These are phyloP conservation scores for Pestalotiopsis sp. DNA, from an alignment of 2,329 filamentous ascomycete genomes.

Conservation along the genomic window DNA sequence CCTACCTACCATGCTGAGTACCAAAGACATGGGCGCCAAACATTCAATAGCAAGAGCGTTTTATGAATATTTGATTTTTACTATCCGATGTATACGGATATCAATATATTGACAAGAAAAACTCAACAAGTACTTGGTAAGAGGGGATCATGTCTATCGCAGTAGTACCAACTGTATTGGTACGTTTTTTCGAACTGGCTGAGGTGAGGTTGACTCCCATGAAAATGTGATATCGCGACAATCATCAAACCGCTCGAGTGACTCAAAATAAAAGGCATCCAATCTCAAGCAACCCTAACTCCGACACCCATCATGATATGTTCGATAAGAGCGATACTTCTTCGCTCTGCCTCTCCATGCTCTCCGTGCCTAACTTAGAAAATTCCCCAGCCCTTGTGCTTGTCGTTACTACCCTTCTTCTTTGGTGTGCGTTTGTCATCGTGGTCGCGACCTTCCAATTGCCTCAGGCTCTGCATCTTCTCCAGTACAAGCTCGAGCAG, in stretches of 20 bases:
- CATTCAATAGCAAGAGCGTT: neutral
- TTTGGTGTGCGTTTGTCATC: conserved; percentile 38
- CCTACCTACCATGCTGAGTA: too few species aligned
- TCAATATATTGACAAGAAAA: neutral
- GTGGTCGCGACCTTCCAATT: conserved; percentile 77
- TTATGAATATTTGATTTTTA: neutral
- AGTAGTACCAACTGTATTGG: neutral
- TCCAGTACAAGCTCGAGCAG: conserved; percentile 88
- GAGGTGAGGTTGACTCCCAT: conserved; percentile 9
- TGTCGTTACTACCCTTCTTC: conserved; percentile 31
- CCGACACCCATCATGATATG: conserved; percentile 10
- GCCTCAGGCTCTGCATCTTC: conserved; percentile 91
- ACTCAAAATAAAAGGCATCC: conserved; percentile 9
- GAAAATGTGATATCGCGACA: conserved; percentile 13
- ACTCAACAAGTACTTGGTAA: neutral
- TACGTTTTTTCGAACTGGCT: neutral
- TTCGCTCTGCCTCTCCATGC: neutral
- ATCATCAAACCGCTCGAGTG: conserved; percentile 1
- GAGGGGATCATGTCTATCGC: conserved; percentile 12
- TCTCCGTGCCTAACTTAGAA: conserved; percentile 36
- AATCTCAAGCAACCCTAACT: conserved; percentile 2
- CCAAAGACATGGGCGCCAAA: too few species aligned
- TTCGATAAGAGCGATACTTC: neutral
- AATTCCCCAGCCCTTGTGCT: conserved; percentile 52
- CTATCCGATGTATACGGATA: neutral